Evolutionary conservation across 108 stramenopile genomes (phyloP).

Genomic region (Cyclotella kingstonii): DNA sequence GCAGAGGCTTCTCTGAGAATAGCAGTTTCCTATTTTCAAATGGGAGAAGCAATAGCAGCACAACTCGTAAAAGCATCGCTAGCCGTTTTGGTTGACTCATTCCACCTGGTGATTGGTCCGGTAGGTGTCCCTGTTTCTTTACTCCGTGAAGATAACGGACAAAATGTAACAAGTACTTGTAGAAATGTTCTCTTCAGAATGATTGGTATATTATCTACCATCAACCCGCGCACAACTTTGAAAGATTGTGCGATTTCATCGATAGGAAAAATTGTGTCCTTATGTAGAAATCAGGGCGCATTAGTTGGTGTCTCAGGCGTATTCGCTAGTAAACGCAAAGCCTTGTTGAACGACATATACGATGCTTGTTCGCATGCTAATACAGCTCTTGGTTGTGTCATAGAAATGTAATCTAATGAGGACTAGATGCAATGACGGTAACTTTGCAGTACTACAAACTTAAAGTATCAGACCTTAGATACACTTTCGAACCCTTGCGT

Average conservation of each 20-base stretch:
- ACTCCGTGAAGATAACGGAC: conserved; percentile 52
- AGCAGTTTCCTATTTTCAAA: conserved; percentile 52
- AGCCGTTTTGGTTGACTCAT: conserved; percentile 55
- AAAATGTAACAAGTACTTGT: conserved; percentile 56
- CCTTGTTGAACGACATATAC: conserved; percentile 60
- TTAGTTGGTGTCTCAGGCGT: conserved; percentile 49
- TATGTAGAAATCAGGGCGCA: conserved; percentile 68
- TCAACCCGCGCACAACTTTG: conserved; percentile 37
- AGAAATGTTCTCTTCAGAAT: conserved; percentile 65
- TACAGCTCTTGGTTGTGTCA: conserved; percentile 11
- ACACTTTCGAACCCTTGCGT: no score
- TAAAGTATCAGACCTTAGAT: no score
- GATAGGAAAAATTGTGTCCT: conserved; percentile 51
- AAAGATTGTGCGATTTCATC: conserved; percentile 42
- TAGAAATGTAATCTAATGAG: conserved; percentile 14
- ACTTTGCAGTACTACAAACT: no score
- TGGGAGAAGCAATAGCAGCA: conserved; percentile 45
- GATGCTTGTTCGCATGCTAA: conserved; percentile 30
- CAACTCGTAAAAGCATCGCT: conserved; percentile 45
- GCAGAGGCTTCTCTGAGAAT: conserved; percentile 64
- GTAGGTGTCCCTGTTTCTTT: conserved; percentile 75
- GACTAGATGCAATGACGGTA: no score
- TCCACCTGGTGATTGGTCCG: conserved; percentile 66
- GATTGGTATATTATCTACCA: conserved; percentile 40
- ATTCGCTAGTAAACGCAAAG: conserved; percentile 57